phyloP scores from a whole-genome alignment of 495 filamentous ascomycete genomes.

The Aspergillus hancockii region DNA sequence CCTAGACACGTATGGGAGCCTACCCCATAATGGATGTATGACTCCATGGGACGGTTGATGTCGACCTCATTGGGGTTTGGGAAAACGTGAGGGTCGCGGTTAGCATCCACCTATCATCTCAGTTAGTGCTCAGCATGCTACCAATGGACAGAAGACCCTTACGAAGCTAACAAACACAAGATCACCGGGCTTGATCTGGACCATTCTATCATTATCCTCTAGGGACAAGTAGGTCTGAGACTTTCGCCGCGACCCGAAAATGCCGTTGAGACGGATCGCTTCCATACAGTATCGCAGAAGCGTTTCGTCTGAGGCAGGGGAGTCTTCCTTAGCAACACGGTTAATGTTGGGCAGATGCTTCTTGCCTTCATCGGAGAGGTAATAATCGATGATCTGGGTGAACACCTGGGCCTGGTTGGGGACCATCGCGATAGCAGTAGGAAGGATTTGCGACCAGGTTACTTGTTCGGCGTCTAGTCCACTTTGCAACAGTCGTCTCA shows the following conservation, averaged over 20 bases:
- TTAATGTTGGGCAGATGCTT: conserved; percentile 59
- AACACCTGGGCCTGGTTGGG: conserved; percentile 73
- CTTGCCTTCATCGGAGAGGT: conserved; percentile 57
- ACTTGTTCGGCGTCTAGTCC: conserved; percentile 65
- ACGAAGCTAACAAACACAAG: conserved; percentile 54
- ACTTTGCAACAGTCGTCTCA: conserved; percentile 65
- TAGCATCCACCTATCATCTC: conserved; percentile 39
- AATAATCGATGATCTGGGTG: conserved; percentile 77
- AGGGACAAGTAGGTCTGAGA: conserved; percentile 43
- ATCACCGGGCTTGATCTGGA: conserved; percentile 50
- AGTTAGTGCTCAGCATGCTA: background rate
- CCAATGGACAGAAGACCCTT: conserved; percentile 17
- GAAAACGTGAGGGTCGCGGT: conserved; percentile 61
- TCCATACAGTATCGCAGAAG: conserved; percentile 53
- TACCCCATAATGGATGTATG: conserved; percentile 65
- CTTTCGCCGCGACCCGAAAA: conserved; percentile 57
- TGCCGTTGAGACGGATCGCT: conserved; percentile 61
- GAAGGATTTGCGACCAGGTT: conserved; percentile 70
- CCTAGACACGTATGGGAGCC: conserved; percentile 65
- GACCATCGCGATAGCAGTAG: conserved; percentile 58
- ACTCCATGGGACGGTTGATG: conserved; percentile 62
- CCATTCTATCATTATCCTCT: conserved; percentile 49
- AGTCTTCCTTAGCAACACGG: conserved; percentile 49
- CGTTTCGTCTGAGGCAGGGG: conserved; percentile 47
- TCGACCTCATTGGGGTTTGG: conserved; percentile 63